phyloP scores from a whole-genome alignment of 495 filamentous ascomycete species.

The Neurospora sp. region DNA sequence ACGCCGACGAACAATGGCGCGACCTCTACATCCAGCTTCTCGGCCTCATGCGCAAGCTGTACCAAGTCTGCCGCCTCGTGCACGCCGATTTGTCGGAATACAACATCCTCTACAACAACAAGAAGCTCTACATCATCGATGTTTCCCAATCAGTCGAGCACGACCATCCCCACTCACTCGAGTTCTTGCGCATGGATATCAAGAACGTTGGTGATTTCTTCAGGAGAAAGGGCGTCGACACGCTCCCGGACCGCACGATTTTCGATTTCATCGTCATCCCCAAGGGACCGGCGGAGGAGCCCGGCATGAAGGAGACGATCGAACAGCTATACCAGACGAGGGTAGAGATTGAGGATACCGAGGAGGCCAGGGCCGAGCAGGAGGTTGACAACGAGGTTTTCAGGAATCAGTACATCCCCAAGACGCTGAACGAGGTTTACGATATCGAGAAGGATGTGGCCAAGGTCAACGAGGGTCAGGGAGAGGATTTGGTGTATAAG shows the following conservation, averaged over 20 bases:
- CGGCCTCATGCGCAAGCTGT: constrained; percentile 83
- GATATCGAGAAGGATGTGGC: constrained; percentile 87
- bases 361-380: constrained; percentile 33
- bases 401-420: constrained; percentile 88
- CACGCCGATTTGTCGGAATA: constrained; percentile 97
- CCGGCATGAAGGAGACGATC: constrained; percentile 31
- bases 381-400: constrained; percentile 87
- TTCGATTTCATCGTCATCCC: constrained; percentile 69
- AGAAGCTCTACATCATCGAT: constrained; percentile 84
- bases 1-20: constrained; percentile 68
- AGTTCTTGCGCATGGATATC: constrained; percentile 95
- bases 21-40: constrained; percentile 72
- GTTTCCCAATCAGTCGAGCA: constrained; percentile 96
- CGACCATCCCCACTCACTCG: constrained; percentile 80
- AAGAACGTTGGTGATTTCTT: constrained; percentile 95
- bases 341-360: constrained; percentile 24
- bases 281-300: constrained; percentile 42
- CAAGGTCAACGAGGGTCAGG: constrained; percentile 59
- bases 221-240: constrained; percentile 68
- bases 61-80: constrained; percentile 79
- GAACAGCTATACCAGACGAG: constrained; percentile 37
- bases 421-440: constrained; percentile 88
- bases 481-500: constrained; percentile 66
- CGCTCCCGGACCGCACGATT: constrained; percentile 56
- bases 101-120: constrained; percentile 83